A percentile compares a stretch with the other conserved stretches of the same genome.
phyloP scores from a whole-genome alignment of 192 early-diverging fungal species.

The Geranomyces variabilis region DNA sequence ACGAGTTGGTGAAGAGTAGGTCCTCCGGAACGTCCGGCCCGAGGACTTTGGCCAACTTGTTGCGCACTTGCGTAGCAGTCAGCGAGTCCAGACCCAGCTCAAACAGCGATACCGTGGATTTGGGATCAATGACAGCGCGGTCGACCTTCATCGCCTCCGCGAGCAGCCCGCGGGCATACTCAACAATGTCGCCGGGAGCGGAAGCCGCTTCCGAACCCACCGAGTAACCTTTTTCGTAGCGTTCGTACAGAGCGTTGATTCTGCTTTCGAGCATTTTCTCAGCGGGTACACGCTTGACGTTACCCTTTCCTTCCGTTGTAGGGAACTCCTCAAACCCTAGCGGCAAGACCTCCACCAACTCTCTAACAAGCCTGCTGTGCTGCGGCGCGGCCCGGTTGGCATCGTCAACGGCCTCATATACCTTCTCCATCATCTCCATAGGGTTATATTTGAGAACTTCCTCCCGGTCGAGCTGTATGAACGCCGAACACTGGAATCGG shows the following conservation, averaged over 20 bases:
- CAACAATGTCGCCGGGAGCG: neutral
- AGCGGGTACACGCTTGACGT: constrained; percentile 5
- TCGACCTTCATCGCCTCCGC: constrained; percentile 13
- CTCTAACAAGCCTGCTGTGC: constrained; percentile 9
- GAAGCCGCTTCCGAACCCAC: neutral
- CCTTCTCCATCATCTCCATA: constrained; percentile 9
- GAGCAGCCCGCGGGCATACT: neutral
- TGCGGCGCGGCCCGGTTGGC: constrained; percentile 11
- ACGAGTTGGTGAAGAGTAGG: constrained; percentile 15
- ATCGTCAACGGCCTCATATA: constrained; percentile 6
- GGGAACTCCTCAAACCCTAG: constrained; percentile 19
- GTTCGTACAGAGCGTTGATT: constrained; percentile 3
- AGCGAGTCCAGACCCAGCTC: constrained; percentile 23
- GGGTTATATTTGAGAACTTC: constrained; percentile 12
- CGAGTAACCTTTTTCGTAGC: constrained; percentile 10
- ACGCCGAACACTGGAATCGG: constrained; percentile 20
- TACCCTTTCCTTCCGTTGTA: constrained; percentile 10
- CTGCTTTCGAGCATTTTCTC: constrained; percentile 10
- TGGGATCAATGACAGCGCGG: neutral
- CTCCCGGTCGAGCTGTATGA: constrained; percentile 18
- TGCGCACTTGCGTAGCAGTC: constrained; percentile 21
- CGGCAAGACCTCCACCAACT: constrained; percentile 21
- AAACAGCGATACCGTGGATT: neutral
- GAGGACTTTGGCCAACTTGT: constrained; percentile 2
- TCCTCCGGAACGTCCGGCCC: constrained; percentile 4